Evolutionary conservation across 768 basidiomycete species (phyloP).

Genomic region (Rhodotorula kratochvilovae): DNA sequence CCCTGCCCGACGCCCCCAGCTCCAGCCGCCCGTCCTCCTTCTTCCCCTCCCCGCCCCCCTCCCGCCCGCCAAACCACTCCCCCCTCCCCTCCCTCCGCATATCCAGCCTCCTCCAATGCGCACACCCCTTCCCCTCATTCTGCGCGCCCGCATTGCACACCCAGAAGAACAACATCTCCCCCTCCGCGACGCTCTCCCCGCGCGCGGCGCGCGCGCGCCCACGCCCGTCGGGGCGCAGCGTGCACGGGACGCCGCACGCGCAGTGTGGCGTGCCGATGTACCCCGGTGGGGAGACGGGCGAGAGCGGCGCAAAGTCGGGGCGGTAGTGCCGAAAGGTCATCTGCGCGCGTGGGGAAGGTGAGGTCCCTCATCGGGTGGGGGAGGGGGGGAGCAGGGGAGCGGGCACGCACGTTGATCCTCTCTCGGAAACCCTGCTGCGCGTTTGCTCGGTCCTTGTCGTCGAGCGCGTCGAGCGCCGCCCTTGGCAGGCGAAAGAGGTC

Average conservation of each 20-base stretch:
- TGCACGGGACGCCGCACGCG: conserved; percentile 36
- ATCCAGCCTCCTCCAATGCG: conserved; percentile 33
- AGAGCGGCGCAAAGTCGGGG: conserved; percentile 40
- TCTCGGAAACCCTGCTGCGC: conserved; percentile 25
- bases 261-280: conserved; percentile 41
- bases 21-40: not conserved
- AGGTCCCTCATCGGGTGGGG: not conserved
- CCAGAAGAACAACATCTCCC: conserved; percentile 40
- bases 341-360: not conserved
- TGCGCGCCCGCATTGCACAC: conserved; percentile 37
- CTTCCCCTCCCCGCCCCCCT: no score
- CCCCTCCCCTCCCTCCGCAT: conserved; percentile 28
- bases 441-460: conserved; percentile 16
- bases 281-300: conserved; percentile 1
- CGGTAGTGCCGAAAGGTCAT: conserved; percentile 43
- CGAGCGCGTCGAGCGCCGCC: not conserved
- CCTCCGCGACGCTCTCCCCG: not conserved
- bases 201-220: not conserved
- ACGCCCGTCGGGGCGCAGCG: conserved; percentile 40
- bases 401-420: conserved; percentile 39
- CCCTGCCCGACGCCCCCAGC: no score
- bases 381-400: not conserved
- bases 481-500: conserved; percentile 37
- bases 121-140: conserved; percentile 41
- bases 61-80: conserved; percentile 9